Evolutionary conservation across 2,329 filamentous ascomycete species (phyloP).

Genomic region (Atkinsonella texensis): DNA sequence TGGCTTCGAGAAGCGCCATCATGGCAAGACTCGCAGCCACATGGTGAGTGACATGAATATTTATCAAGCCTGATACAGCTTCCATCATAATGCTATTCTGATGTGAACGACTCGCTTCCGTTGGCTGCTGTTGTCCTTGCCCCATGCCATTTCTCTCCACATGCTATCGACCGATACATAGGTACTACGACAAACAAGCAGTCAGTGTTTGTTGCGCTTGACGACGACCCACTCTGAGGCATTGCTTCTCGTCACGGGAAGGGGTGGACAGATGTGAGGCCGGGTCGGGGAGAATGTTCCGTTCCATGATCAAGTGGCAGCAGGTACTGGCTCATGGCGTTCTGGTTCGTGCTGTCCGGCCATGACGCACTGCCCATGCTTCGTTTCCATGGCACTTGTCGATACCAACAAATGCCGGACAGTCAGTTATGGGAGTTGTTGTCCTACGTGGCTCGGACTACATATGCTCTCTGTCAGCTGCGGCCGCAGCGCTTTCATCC

Average conservation of each 20-base stretch:
- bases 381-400: no score
- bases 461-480: neutral
- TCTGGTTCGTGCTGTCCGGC: neutral
- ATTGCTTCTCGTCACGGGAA: neutral
- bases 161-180: neutral
- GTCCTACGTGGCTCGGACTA: neutral
- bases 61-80: neutral
- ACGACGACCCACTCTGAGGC: neutral
- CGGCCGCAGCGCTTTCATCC: neutral
- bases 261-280: no score
- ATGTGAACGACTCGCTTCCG: neutral
- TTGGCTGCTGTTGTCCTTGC: neutral
- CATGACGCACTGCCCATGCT: neutral
- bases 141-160: neutral
- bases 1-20: constrained; percentile 52
- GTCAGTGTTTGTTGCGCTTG: neutral
- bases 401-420: no score
- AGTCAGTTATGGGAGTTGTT: neutral
- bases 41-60: constrained; percentile 49
- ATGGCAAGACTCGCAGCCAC: constrained; percentile 77
- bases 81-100: neutral
- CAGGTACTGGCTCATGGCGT: no score
- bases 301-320: no score
- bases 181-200: neutral
- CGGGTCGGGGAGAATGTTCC: no score